A percentile compares a stretch with the other conserved stretches of the same genome.
These are phyloP conservation scores for Hydnomerulius pinastri DNA, from an alignment of 768 basidiomycete species.

Conservation along the genomic window DNA sequence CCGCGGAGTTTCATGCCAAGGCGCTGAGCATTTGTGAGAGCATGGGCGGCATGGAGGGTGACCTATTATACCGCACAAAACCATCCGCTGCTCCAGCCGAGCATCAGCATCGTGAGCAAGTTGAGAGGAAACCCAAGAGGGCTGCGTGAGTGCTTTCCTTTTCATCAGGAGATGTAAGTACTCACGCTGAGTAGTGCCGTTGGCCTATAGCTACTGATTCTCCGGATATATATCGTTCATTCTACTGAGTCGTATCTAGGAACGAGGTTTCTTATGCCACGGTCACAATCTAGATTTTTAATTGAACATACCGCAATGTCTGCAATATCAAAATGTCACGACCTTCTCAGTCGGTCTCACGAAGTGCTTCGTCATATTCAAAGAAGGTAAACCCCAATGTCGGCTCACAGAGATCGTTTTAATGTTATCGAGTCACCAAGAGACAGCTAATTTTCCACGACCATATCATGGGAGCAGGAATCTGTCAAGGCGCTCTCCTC, in stretches of 20 bases:
- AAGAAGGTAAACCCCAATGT: background rate
- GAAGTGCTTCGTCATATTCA: background rate
- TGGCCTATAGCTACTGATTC: conserved; percentile 10
- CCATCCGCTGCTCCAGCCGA: background rate
- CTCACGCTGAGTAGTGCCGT: conserved; percentile 17
- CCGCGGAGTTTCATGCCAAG: conserved; percentile 30
- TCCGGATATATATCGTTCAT: background rate
- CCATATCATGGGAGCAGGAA: too few species aligned
- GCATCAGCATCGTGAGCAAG: conserved; percentile 2
- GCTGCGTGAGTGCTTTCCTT: conserved; percentile 22
- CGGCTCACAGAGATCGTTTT: too few species aligned
- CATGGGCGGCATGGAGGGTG: conserved; percentile 33
- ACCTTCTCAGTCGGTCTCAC: background rate
- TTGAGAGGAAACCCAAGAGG: conserved; percentile 12
- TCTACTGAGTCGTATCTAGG: conserved; percentile 6
- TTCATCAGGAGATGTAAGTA: background rate
- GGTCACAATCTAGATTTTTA: conserved; percentile 7
- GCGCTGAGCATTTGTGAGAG: conserved; percentile 29
- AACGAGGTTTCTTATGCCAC: conserved; percentile 1
- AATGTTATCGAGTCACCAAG: too few species aligned
- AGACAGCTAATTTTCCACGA: too few species aligned
- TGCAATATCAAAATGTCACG: background rate
- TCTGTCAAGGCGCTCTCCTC: too few species aligned
- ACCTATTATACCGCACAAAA: conserved; percentile 8
- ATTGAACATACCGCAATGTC: conserved; percentile 8